Percentiles rank a stretch among this genome's conserved stretches.
These are phyloP conservation scores for Candolleomyces efflorescens DNA, from an alignment of 768 basidiomycete species.

Conservation along the genomic window DNA sequence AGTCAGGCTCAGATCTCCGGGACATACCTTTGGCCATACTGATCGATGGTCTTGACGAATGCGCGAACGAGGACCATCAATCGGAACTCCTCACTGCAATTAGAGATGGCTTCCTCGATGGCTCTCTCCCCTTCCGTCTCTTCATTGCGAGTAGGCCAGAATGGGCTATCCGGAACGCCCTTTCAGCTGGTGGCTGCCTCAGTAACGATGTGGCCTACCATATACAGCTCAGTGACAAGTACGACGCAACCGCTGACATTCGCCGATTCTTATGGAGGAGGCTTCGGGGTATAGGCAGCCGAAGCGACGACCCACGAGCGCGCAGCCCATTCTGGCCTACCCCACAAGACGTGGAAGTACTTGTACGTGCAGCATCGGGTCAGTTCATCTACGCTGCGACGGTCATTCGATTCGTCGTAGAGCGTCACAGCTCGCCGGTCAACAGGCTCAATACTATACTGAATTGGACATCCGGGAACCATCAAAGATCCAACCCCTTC, in stretches of 20 bases:
- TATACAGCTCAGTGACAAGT: constrained; percentile 2
- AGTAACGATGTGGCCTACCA: background rate
- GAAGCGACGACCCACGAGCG: background rate
- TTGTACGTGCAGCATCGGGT: background rate
- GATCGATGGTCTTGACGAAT: constrained; percentile 12
- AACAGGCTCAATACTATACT: background rate
- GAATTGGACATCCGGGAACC: background rate
- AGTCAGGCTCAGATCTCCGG: background rate
- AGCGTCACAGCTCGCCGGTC: background rate
- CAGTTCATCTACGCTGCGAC: constrained; percentile 4
- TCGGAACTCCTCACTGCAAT: constrained; percentile 7
- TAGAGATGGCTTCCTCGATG: background rate
- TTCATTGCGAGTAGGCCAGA: constrained; percentile 14
- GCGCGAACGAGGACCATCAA: constrained; percentile 8
- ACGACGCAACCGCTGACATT: constrained; percentile 2
- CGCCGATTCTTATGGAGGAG: background rate
- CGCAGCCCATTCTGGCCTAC: constrained; percentile 8
- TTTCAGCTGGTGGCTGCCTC: background rate
- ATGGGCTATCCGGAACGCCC: constrained; percentile 4
- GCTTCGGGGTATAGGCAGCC: background rate
- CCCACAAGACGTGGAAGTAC: background rate
- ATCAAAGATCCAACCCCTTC: no score
- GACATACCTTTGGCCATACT: background rate
- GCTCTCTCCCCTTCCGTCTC: constrained; percentile 3
- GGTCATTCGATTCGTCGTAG: constrained; percentile 11